These are phyloP conservation scores for Plasmodium malariae DNA, from an alignment of 169 alveolate genomes.

Conservation along the genomic window DNA sequence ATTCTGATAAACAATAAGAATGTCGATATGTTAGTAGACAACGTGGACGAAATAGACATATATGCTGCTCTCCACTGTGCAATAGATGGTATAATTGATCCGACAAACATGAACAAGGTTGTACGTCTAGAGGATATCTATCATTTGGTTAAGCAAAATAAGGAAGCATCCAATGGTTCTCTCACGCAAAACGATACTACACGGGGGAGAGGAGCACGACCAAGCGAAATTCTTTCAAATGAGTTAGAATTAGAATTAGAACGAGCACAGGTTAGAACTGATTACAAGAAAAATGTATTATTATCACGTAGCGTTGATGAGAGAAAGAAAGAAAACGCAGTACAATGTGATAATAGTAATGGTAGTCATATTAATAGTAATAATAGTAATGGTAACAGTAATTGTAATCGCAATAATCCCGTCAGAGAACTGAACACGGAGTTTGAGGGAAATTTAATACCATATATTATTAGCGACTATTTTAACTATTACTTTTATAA, in stretches of 20 bases:
- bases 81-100: constrained; percentile 83
- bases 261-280: no score
- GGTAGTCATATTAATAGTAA: constrained; percentile 45
- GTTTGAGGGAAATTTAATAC: constrained; percentile 96
- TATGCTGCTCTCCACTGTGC: constrained; percentile 85
- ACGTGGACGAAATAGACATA: constrained; percentile 74
- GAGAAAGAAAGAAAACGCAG: not conserved
- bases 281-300: not conserved
- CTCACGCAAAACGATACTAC: not conserved
- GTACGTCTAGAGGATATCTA: constrained; percentile 22
- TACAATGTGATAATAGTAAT: not conserved
- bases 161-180: not conserved
- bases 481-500: constrained; percentile 85
- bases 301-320: not conserved
- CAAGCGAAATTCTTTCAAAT: no score
- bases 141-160: not conserved
- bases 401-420: constrained; percentile 94
- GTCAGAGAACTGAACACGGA: constrained; percentile 98
- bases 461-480: constrained; percentile 95
- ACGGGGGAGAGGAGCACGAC: not conserved
- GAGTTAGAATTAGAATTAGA: not conserved
- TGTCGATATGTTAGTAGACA: constrained; percentile 2
- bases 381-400: constrained; percentile 85
- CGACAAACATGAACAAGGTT: not conserved
- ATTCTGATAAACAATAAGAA: constrained; percentile 89